Evolutionary conservation across 2,329 filamentous ascomycete genomes (phyloP).

Genomic region (Epichloe coenophiala): DNA sequence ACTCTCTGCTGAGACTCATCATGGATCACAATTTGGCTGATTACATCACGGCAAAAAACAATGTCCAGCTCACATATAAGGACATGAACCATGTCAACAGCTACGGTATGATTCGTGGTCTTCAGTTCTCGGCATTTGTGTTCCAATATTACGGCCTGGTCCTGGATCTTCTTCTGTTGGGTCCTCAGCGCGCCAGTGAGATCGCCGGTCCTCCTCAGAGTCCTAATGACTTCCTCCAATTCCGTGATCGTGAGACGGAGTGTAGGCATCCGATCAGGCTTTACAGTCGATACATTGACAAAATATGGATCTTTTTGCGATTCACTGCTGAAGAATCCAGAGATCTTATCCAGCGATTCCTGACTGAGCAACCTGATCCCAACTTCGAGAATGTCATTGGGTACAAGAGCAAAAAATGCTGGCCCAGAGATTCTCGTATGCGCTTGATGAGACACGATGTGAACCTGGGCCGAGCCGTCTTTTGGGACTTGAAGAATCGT

Average conservation of each 20-base stretch:
- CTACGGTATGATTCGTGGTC: constrained; percentile 93
- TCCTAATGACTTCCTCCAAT: constrained; percentile 96
- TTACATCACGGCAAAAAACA: constrained; percentile 99
- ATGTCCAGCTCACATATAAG: constrained; percentile 97
- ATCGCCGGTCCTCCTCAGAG: constrained; percentile 88
- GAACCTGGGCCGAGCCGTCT: constrained; percentile 90
- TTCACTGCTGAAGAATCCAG: constrained; percentile 90
- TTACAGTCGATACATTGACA: constrained; percentile 97
- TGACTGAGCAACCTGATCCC: constrained; percentile 95
- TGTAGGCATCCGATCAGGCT: constrained; percentile 87
- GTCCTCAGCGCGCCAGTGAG: constrained; percentile 91
- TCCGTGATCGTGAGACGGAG: constrained; percentile 85
- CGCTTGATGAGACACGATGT: constrained; percentile 97
- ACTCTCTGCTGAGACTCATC: constrained; percentile 81
- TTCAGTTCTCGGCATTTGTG: constrained; percentile 96
- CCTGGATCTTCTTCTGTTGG: constrained; percentile 81
- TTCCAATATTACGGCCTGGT: constrained; percentile 98
- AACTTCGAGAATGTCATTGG: constrained; percentile 99
- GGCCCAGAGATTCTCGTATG: constrained; percentile 96
- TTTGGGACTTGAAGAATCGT: constrained; percentile 98
- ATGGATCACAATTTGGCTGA: constrained; percentile 99
- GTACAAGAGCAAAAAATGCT: constrained; percentile 99
- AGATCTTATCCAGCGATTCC: constrained; percentile 90
- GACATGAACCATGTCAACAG: constrained; percentile 99
- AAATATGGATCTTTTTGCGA: constrained; percentile 94